Percentiles rank a stretch among this genome's conserved stretches.
These are phyloP conservation scores for Xylariaceae sp. DNA, from an alignment of 2,329 filamentous ascomycete species.

Conservation along the genomic window DNA sequence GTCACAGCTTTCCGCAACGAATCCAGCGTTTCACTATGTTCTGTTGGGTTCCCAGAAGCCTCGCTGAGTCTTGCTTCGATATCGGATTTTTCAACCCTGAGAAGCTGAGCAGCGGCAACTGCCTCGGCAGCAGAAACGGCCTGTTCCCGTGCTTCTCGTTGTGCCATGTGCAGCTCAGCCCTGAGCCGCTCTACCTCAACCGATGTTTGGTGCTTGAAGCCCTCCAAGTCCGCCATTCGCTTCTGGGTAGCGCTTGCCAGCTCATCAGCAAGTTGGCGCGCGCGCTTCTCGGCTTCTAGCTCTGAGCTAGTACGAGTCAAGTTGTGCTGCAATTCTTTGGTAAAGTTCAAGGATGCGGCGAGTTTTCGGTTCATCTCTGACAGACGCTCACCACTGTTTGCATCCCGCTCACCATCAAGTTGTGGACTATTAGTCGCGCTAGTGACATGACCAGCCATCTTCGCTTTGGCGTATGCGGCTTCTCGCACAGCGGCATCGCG, in stretches of 20 bases:
- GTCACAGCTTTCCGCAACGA: constrained; percentile 73
- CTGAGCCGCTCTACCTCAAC: constrained; percentile 82
- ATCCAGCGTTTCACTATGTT: constrained; percentile 66
- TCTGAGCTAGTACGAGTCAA: constrained; percentile 67
- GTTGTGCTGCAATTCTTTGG: constrained; percentile 76
- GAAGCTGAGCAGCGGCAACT: constrained; percentile 65
- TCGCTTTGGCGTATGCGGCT: constrained; percentile 91
- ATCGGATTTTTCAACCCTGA: constrained; percentile 84
- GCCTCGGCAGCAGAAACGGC: constrained; percentile 74
- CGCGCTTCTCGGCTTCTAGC: constrained; percentile 74
- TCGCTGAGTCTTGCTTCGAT: constrained; percentile 66
- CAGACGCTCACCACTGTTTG: constrained; percentile 52
- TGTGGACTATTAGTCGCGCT: constrained; percentile 60
- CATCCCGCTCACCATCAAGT: constrained; percentile 56
- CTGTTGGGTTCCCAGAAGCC: constrained; percentile 60
- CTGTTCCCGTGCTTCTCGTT: constrained; percentile 76
- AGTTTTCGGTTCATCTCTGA: constrained; percentile 78
- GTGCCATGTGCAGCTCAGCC: constrained; percentile 75
- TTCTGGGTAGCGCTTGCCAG: constrained; percentile 77
- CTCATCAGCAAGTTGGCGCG: constrained; percentile 82
- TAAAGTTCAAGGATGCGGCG: constrained; percentile 72
- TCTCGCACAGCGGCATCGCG: constrained; percentile 91
- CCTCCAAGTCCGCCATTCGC: constrained; percentile 78
- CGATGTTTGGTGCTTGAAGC: constrained; percentile 76
- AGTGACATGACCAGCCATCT: constrained; percentile 70